A percentile compares a stretch with the other conserved stretches of the same genome.
These are phyloP conservation scores for Microcyclosporella mali DNA, from an alignment of 2,329 filamentous ascomycete genomes.

Conservation along the genomic window DNA sequence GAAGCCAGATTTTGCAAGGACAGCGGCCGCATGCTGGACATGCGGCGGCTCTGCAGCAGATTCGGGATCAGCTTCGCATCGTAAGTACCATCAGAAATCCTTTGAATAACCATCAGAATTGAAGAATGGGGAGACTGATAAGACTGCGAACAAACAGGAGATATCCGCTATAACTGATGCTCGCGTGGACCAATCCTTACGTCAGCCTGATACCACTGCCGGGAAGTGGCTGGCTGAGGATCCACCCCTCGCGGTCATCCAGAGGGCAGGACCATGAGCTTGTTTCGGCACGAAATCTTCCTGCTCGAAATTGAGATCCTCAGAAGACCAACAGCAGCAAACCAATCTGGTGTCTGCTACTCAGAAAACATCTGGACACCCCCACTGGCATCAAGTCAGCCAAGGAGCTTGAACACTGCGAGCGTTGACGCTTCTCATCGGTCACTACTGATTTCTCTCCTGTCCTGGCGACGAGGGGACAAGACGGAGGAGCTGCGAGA, in stretches of 20 bases:
- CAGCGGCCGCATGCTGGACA: conserved; percentile 45
- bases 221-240: conserved; percentile 59
- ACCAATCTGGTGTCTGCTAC: too few relatives aligned
- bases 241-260: conserved; percentile 43
- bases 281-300: too few relatives aligned
- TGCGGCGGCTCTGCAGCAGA: conserved; percentile 42
- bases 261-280: conserved; percentile 4
- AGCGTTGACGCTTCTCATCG: too few relatives aligned
- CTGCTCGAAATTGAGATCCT: too few relatives aligned
- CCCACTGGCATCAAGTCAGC: too few relatives aligned
- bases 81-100: conserved; percentile 20
- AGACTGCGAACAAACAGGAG: conserved; percentile 41
- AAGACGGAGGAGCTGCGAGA: neutral
- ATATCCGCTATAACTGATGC: conserved; percentile 52
- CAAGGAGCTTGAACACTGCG: too few relatives aligned
- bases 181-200: conserved; percentile 50
- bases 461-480: too few relatives aligned
- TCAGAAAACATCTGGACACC: too few relatives aligned
- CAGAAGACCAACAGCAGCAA: too few relatives aligned
- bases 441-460: too few relatives aligned
- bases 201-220: conserved; percentile 49
- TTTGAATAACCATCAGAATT: neutral
- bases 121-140: neutral
- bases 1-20: conserved; percentile 47
- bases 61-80: conserved; percentile 43